These are phyloP conservation scores for Podosphaera xanthii DNA, from an alignment of 2,329 filamentous ascomycete genomes.

Conservation along the genomic window DNA sequence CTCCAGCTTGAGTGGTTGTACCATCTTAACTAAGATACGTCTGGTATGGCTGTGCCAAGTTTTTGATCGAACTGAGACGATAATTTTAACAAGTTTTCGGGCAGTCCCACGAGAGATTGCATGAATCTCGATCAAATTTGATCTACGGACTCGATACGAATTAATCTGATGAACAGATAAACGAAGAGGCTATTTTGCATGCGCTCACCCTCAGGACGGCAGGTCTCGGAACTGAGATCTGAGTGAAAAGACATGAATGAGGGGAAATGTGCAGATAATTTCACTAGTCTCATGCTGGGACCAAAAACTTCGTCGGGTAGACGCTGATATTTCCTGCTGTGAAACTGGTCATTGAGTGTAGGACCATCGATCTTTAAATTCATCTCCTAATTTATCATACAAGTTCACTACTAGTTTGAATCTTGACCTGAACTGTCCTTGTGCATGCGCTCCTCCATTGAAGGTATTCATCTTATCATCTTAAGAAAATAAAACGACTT, in stretches of 20 bases:
- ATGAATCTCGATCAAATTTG: neutral
- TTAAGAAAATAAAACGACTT: neutral
- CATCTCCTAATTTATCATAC: neutral
- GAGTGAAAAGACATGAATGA: neutral
- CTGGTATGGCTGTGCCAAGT: neutral
- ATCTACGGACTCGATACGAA: neutral
- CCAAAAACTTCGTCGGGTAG: neutral
- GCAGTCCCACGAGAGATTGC: neutral
- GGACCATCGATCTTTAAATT: neutral
- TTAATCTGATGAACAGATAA: neutral
- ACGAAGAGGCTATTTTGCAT: neutral
- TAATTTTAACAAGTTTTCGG: neutral
- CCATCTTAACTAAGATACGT: neutral
- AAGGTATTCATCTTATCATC: neutral
- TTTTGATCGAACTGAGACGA: neutral
- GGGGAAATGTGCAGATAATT: neutral
- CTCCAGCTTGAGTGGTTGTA: neutral
- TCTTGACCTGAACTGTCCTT: neutral
- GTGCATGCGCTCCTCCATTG: neutral
- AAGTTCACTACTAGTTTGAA: neutral
- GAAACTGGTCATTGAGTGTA: neutral
- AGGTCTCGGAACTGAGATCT: neutral
- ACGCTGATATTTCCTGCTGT: neutral
- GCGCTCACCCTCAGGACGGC: neutral
- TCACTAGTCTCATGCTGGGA: neutral